Base-by-base conservation (phyloP, 2,329 filamentous ascomycete genomes). In the Epichloe amarillans region DNA sequence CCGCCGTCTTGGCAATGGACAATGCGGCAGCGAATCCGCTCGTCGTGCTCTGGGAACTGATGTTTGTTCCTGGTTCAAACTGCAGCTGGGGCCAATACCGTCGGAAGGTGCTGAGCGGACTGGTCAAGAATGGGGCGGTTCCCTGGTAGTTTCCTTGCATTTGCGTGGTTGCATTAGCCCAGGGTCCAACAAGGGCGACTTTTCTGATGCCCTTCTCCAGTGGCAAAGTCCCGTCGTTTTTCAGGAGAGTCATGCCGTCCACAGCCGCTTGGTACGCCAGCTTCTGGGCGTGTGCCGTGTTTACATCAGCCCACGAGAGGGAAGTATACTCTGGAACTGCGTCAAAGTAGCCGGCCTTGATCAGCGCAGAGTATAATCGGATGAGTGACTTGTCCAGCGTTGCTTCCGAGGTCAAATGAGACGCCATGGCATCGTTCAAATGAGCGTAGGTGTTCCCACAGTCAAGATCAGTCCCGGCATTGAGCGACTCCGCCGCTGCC, bases 271-370 rank as follows among this genome's bases (percentile, higher is more conserved):
- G 69, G 36, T 76, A 70, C 0, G 82, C 79, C 15, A 84, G 70
- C 2, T 71, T 66, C 60, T 76, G 73, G 0, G 77, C 72, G 15
- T 73, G 62, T 0, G 75, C 69, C 0, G 74, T 76, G 42, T 75
- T 71, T 36, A 86, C 79, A 53, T 82, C 73, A 0, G 65, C 62
- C 68, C 73, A 82, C 3, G 64, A 66, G 0, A 86, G 61, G 44
- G 71, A 66, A 5, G 75, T 69, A 62, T 79, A 82, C n/a, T 58
- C 47, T 2, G 50, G 65, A 58, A n/a, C 66, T 1, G 69, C 59
- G 56, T 82, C 76, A 53, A 83, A 83, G 59, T 78, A 81, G 3
- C 79, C 79, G 0, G 74, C 66, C 3, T 70, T 69, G 14, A 82
- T 69, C 5, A 83, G 70, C 0, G 72, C 73, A 7, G 72, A 67